phyloP scores from a whole-genome alignment of 2,329 filamentous ascomycete genomes.

The Neopestalotiopsis sp. region DNA sequence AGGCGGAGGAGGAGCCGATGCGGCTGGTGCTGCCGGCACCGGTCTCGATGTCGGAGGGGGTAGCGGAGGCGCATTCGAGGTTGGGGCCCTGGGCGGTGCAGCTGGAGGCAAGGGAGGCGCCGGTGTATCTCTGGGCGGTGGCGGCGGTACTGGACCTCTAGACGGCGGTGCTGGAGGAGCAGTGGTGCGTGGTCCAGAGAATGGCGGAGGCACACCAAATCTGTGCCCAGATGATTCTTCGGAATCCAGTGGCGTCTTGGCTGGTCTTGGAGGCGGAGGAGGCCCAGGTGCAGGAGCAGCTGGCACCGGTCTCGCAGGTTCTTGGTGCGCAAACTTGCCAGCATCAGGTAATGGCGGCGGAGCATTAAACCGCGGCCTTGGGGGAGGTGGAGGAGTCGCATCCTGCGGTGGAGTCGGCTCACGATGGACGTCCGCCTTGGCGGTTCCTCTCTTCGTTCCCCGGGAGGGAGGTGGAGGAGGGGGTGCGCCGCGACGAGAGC shows the following conservation, averaged over 20 bases:
- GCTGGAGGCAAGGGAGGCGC: conserved; percentile 43
- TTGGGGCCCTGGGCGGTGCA: conserved; percentile 53
- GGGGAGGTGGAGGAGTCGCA: conserved; percentile 71
- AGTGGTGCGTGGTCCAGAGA: conserved; percentile 66
- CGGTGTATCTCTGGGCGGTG: conserved; percentile 60
- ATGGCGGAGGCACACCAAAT: conserved; percentile 82
- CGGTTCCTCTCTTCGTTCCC: conserved; percentile 46
- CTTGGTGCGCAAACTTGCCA: conserved; percentile 77
- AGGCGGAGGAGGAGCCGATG: conserved; percentile 41
- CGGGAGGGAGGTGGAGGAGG: conserved; percentile 65
- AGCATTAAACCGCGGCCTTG: conserved; percentile 75
- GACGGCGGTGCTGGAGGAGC: conserved; percentile 78
- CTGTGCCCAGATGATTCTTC: conserved; percentile 57
- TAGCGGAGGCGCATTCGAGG: conserved; percentile 52
- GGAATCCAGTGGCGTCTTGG: conserved; percentile 72
- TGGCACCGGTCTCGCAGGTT: conserved; percentile 47
- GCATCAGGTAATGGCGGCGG: conserved; percentile 90
- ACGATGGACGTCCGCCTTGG: conserved; percentile 51
- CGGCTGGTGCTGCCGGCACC: conserved; percentile 44
- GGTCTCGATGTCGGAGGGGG: conserved; percentile 52
- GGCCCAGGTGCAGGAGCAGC: conserved; percentile 62
- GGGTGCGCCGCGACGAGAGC: conserved; percentile 48
- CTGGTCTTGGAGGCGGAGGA: conserved; percentile 70
- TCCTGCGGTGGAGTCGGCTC: conserved; percentile 70
- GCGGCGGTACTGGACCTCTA: conserved; percentile 74